phyloP scores from a whole-genome alignment of 83 land plant species.

The Isoetes engelmannii region DNA sequence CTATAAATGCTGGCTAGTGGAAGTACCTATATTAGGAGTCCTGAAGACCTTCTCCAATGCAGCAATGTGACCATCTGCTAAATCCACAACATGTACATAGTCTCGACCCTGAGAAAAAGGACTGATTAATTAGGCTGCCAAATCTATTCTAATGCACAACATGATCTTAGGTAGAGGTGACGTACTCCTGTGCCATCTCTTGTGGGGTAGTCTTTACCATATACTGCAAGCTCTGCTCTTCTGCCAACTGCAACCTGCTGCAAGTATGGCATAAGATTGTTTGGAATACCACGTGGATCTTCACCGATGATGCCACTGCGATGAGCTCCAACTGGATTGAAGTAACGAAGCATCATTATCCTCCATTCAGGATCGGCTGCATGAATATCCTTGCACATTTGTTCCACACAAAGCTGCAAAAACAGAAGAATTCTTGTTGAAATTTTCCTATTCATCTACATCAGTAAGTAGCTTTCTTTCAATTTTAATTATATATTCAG shows the following conservation, averaged over 20 bases:
- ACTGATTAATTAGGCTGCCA: background rate
- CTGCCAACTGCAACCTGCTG: slow-evolving; percentile 8
- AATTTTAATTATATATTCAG: no score
- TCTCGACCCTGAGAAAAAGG: slow-evolving; percentile 16
- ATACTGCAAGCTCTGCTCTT: slow-evolving; percentile 6
- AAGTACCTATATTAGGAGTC: background rate
- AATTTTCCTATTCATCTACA: no score
- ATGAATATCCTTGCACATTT: slow-evolving; percentile 1
- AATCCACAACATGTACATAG: slow-evolving; percentile 16
- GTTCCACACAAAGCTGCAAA: slow-evolving; percentile 10
- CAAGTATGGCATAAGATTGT: slow-evolving; percentile 2
- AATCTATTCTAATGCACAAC: no score
- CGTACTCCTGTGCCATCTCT: slow-evolving; percentile 7
- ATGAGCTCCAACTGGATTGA: slow-evolving; percentile 8
- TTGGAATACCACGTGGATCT: slow-evolving; percentile 10
- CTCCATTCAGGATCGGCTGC: slow-evolving; percentile 6
- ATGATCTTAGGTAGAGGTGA: background rate
- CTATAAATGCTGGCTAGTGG: background rate
- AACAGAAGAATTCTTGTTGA: background rate
- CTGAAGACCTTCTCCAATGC: slow-evolving; percentile 14
- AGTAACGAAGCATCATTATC: background rate
- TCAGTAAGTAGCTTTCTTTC: no score
- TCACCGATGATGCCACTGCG: slow-evolving; percentile 8
- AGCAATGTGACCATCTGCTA: slow-evolving; percentile 19
- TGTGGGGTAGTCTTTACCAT: slow-evolving; percentile 1